Percentiles rank a stretch among this genome's conserved stretches.
These are phyloP conservation scores for Arabidopsis arenosa DNA, from an alignment of 345 rosid species.

Conservation along the genomic window DNA sequence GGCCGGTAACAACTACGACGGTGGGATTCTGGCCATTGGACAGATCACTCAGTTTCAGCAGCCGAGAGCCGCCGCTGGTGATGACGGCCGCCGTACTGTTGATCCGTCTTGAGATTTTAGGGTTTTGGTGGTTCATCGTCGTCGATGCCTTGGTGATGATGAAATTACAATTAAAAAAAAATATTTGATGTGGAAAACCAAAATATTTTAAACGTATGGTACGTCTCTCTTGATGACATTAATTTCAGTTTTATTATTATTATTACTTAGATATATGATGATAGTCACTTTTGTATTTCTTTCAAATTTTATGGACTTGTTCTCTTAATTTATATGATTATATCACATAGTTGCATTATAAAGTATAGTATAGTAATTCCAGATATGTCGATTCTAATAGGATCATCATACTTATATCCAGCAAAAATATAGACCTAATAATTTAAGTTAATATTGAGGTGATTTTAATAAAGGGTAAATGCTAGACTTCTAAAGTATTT, in stretches of 20 bases:
- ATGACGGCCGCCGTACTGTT: conserved; percentile 81
- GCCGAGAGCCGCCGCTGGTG: conserved; percentile 74
- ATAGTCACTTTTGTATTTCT: conserved; percentile 39
- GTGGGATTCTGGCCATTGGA: conserved; percentile 73
- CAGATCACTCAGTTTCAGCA: conserved; percentile 88
- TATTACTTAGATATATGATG: conserved; percentile 37
- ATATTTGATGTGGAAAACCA: conserved; percentile 27
- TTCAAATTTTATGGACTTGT: conserved; percentile 22
- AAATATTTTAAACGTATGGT: conserved; percentile 28
- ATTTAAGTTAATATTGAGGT: neutral
- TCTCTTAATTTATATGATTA: conserved; percentile 23
- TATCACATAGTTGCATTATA: conserved; percentile 6
- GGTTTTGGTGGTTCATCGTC: conserved; percentile 35
- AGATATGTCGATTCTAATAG: neutral
- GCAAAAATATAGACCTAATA: neutral
- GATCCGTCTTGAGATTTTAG: conserved; percentile 73
- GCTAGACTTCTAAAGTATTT: neutral
- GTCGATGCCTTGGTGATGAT: conserved; percentile 25
- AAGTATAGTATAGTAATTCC: neutral
- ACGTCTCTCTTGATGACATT: conserved; percentile 36
- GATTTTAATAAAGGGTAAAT: neutral
- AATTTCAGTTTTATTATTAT: conserved; percentile 3
- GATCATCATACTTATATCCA: neutral
- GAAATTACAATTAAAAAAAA: neutral
- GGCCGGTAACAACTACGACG: conserved; percentile 56